Conservation (phyloP, 306 rosid genomes). For the Coriaria nepalensis region DNA sequence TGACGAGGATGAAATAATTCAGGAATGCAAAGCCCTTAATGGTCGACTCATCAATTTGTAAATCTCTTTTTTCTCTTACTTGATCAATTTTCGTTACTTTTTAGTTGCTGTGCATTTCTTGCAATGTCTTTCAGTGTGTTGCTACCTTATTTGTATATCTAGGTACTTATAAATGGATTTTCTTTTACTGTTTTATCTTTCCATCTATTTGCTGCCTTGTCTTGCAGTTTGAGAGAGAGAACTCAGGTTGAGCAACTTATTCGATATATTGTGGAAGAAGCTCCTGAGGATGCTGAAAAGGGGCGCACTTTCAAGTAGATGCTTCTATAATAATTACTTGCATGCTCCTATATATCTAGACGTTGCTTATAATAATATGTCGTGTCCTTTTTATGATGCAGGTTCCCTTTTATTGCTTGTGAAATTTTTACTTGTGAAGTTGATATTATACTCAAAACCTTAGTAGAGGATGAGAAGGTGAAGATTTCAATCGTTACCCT, state of each 20-base stretch:
- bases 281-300: conserved; percentile 85
- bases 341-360: conserved; percentile 9
- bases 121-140: neutral
- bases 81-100: neutral
- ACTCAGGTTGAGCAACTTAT: conserved; percentile 74
- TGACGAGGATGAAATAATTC: conserved; percentile 96
- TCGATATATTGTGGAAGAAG: conserved; percentile 76
- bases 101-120: neutral
- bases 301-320: conserved; percentile 77
- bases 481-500: conserved; percentile 10
- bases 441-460: conserved; percentile 79
- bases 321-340: conserved; percentile 14
- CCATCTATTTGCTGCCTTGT: neutral
- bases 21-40: conserved; percentile 96
- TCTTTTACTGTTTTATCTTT: neutral
- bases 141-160: neutral
- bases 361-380: conserved; percentile 19
- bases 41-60: conserved; percentile 96
- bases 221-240: conserved; percentile 71
- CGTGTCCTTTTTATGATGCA: conserved; percentile 26
- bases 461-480: conserved; percentile 94
- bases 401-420: conserved; percentile 95
- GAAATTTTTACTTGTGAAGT: conserved; percentile 98
- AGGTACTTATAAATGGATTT: no score
- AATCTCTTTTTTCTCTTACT: conserved; percentile 23